Percentiles rank a stretch among this genome's conserved stretches.
phyloP scores from a whole-genome alignment of 768 basidiomycete genomes.

The Mycena kentingensis region DNA sequence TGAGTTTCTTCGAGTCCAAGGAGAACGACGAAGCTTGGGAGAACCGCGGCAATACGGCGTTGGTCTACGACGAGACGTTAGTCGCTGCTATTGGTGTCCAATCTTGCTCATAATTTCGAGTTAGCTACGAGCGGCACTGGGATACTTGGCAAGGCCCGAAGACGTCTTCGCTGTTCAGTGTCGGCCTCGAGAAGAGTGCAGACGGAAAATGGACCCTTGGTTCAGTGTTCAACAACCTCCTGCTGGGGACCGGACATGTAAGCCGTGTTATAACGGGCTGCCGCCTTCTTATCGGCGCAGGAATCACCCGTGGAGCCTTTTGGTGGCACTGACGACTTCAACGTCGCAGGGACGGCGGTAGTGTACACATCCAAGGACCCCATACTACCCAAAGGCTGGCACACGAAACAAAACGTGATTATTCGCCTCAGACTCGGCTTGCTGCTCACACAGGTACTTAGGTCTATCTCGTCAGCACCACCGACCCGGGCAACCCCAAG shows the following conservation, averaged over 20 bases:
- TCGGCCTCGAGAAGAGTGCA: slow-evolving; percentile 50
- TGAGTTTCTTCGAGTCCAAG: too few relatives aligned
- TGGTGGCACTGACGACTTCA: slow-evolving; percentile 81
- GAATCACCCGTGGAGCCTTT: slow-evolving; percentile 82
- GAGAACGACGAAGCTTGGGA: slow-evolving; percentile 73
- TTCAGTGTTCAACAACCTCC: slow-evolving; percentile 54
- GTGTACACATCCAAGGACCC: slow-evolving; percentile 89
- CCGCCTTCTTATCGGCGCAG: slow-evolving; percentile 36
- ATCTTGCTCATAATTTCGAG: neutral
- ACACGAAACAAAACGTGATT: slow-evolving; percentile 85
- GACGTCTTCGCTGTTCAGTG: slow-evolving; percentile 69
- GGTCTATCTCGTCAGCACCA: slow-evolving; percentile 72
- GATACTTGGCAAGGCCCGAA: slow-evolving; percentile 66
- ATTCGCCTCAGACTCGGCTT: neutral
- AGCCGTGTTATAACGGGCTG: slow-evolving; percentile 25
- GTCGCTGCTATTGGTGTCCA: neutral
- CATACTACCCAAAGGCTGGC: slow-evolving; percentile 70
- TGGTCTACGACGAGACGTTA: slow-evolving; percentile 61
- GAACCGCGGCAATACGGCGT: slow-evolving; percentile 69
- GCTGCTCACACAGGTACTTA: slow-evolving; percentile 27
- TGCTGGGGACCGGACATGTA: slow-evolving; percentile 74
- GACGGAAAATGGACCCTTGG: slow-evolving; percentile 58
- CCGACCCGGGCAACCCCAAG: slow-evolving; percentile 48
- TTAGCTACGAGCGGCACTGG: slow-evolving; percentile 74
- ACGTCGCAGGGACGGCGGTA: slow-evolving; percentile 67